Conservation (phyloP, 371 early-diverging fungal genomes). For the Racocetra persica region DNA sequence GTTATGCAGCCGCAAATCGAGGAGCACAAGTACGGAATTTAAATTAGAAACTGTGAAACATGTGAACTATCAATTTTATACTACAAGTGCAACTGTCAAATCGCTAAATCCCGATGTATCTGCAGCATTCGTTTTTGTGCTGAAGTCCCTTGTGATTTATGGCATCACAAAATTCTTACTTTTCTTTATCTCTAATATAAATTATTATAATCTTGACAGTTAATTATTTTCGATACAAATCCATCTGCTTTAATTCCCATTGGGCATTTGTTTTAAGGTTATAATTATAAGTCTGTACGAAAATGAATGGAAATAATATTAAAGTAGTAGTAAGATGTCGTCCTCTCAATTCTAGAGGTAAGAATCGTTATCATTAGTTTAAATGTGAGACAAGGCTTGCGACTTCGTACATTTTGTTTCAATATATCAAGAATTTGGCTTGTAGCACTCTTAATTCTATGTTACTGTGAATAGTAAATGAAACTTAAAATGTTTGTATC, state of each 20-base stretch:
- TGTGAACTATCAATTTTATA: not conserved
- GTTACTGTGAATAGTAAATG: too few species aligned
- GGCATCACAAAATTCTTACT: slow-evolving; percentile 6
- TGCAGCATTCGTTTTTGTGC: not conserved
- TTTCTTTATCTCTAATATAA: not conserved
- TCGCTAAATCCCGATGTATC: slow-evolving; percentile 2
- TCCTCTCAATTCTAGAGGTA: slow-evolving; percentile 78
- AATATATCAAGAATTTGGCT: too few species aligned
- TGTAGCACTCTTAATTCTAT: too few species aligned
- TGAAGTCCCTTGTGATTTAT: slow-evolving; percentile 29
- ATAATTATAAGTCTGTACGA: not conserved
- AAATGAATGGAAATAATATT: slow-evolving; percentile 63
- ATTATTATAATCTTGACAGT: not conserved
- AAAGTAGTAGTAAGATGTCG: slow-evolving; percentile 84
- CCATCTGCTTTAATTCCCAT: slow-evolving; percentile 8
- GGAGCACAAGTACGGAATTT: too few species aligned
- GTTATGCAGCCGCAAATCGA: too few species aligned
- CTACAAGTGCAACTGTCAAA: slow-evolving; percentile 10
- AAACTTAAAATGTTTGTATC: too few species aligned
- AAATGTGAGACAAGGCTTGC: too few species aligned
- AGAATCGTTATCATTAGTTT: not conserved
- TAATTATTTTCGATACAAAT: not conserved
- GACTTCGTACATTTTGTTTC: too few species aligned
- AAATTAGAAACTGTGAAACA: slow-evolving; percentile 21
- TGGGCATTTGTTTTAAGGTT: slow-evolving; percentile 12